A percentile compares a stretch with the other conserved stretches of the same genome.
Conservation (phyloP, 176 grass and related monocot genomes). For the Microstegium vimineum region DNA sequence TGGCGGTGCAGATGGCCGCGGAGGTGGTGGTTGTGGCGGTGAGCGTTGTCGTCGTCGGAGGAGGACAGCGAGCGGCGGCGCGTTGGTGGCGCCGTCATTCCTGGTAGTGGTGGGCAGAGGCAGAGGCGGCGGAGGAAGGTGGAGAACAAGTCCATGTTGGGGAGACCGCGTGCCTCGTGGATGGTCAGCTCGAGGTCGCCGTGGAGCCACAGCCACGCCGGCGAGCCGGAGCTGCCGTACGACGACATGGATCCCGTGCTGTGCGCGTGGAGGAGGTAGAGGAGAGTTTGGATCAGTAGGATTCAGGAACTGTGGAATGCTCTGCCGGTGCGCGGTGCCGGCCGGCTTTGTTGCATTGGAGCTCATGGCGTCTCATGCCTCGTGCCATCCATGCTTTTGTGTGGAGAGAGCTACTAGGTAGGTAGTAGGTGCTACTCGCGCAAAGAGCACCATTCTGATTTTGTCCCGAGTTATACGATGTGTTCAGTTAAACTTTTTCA, state of each 20-base stretch:
- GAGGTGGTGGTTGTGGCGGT: not conserved
- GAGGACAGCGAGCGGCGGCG: not conserved
- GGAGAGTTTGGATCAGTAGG: not conserved
- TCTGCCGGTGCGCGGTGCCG: not conserved
- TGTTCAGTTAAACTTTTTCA: too few species aligned
- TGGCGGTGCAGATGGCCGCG: not conserved
- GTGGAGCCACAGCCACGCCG: constrained; percentile 56
- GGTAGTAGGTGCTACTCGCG: too few species aligned
- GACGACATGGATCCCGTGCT: not conserved
- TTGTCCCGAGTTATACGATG: too few species aligned
- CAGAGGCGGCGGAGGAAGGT: constrained; percentile 51
- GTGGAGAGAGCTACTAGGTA: not conserved
- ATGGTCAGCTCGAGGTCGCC: constrained; percentile 67
- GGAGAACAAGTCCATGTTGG: constrained; percentile 78
- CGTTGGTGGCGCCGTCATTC: too few species aligned
- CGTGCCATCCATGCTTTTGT: not conserved
- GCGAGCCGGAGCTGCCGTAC: not conserved
- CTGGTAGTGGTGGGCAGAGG: not conserved
- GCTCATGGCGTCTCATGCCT: not conserved
- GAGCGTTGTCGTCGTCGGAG: not conserved
- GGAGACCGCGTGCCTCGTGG: constrained; percentile 50
- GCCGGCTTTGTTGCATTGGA: not conserved
- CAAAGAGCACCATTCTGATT: not conserved
- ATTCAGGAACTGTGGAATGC: not conserved
- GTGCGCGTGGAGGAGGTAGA: too few species aligned